phyloP scores from a whole-genome alignment of 1,284 basidiomycete genomes.

The Sutorius eximius region DNA sequence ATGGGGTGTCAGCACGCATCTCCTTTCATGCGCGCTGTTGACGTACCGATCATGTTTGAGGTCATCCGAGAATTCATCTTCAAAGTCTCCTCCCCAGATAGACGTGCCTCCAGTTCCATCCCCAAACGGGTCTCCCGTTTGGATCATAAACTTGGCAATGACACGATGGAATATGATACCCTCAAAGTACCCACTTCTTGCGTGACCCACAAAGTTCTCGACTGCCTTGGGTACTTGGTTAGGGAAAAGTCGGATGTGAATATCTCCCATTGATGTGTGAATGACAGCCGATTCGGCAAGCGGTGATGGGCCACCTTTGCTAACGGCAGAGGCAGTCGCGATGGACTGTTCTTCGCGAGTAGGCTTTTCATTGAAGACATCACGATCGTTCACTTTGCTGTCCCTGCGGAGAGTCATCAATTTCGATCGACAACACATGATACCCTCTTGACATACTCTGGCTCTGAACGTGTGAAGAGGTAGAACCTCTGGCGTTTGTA shows the following conservation, averaged over 20 bases:
- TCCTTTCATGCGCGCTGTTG: neutral
- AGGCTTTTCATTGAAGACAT: conserved; percentile 98
- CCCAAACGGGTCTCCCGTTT: conserved; percentile 95
- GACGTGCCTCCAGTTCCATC: conserved; percentile 97
- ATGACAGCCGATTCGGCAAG: conserved; percentile 81
- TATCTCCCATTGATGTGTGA: conserved; percentile 95
- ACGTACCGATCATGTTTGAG: conserved; percentile 85
- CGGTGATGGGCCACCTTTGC: conserved; percentile 58
- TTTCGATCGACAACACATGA: neutral
- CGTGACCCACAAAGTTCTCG: conserved; percentile 96
- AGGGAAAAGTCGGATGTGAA: conserved; percentile 89
- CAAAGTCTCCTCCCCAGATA: conserved; percentile 94
- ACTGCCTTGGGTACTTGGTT: conserved; percentile 92
- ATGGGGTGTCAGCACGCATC: conserved; percentile 10
- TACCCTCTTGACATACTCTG: conserved; percentile 62
- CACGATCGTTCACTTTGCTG: conserved; percentile 84
- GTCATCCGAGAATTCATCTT: conserved; percentile 92
- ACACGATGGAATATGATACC: conserved; percentile 96
- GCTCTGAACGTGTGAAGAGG: conserved; percentile 90
- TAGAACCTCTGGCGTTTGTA: conserved; percentile 96
- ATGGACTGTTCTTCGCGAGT: conserved; percentile 96
- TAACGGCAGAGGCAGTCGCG: conserved; percentile 61
- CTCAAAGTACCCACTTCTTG: conserved; percentile 92
- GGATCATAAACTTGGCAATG: conserved; percentile 99
- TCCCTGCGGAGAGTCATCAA: conserved; percentile 52